Conservation (phyloP, 2,329 filamentous ascomycete species). For the Macrophomina phaseolina region DNA sequence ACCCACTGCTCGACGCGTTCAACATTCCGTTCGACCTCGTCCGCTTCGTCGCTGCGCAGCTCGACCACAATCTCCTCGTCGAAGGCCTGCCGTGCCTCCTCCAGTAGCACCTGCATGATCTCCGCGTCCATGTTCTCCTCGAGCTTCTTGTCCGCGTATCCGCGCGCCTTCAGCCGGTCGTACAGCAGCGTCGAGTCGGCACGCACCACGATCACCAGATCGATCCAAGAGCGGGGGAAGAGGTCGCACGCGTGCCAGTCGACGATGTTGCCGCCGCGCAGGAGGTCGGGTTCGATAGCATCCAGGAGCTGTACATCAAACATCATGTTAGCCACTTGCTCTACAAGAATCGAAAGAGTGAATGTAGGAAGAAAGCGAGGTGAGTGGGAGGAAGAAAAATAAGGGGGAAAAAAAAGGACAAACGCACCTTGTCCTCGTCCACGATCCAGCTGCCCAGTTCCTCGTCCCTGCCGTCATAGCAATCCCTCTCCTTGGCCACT, state of each 20-base stretch:
- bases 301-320: conserved; percentile 71
- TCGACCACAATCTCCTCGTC: conserved; percentile 88
- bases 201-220: conserved; percentile 89
- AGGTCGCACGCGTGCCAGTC: conserved; percentile 99
- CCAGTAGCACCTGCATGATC: conserved; percentile 93
- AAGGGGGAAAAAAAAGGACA: background rate
- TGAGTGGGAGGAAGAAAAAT: background rate
- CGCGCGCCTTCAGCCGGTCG: conserved; percentile 78
- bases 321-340: background rate
- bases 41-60: conserved; percentile 77
- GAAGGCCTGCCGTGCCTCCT: conserved; percentile 88
- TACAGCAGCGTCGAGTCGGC: conserved; percentile 81
- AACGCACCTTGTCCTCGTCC: conserved; percentile 85
- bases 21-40: conserved; percentile 88
- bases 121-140: conserved; percentile 97
- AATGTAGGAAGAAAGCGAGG: no score
- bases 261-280: conserved; percentile 79
- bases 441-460: conserved; percentile 89
- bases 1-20: conserved; percentile 85
- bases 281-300: conserved; percentile 80
- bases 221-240: conserved; percentile 92
- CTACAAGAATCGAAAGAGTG: background rate
- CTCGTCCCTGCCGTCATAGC: conserved; percentile 87
- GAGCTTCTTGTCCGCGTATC: conserved; percentile 84
- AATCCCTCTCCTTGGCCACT: conserved; percentile 84